Conservation (phyloP, 116 monocot species). For the Dioscorea cayenensis region DNA sequence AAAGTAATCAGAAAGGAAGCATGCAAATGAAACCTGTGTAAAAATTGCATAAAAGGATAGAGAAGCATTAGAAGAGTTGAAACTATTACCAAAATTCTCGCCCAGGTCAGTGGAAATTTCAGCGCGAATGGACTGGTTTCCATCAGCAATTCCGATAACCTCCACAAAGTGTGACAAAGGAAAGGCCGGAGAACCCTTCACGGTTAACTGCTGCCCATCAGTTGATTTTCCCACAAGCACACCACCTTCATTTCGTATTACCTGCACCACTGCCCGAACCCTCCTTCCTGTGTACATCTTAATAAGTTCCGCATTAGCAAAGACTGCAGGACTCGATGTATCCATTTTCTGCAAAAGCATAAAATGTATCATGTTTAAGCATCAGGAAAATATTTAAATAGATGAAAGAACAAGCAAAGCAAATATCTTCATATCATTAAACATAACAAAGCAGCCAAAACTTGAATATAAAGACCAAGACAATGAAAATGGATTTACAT, state of each 20-base stretch:
- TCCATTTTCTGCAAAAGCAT: conserved; percentile 53
- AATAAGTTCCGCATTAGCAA: conserved; percentile 75
- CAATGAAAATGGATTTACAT: no score
- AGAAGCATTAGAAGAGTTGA: background rate
- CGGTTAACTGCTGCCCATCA: conserved; percentile 56
- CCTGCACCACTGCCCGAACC: conserved; percentile 77
- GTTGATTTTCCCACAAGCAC: conserved; percentile 48
- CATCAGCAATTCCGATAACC: conserved; percentile 85
- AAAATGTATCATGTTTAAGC: no score
- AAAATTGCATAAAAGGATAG: background rate
- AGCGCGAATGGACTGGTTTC: conserved; percentile 69
- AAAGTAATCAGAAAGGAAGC: background rate
- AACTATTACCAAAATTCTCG: conserved; percentile 59
- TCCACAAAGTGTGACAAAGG: conserved; percentile 57
- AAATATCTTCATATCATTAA: no score
- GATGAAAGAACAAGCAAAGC: no score
- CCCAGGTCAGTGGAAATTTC: conserved; percentile 91
- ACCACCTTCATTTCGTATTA: conserved; percentile 53
- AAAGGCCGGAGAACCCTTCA: conserved; percentile 41
- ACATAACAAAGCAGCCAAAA: no score
- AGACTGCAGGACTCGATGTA: conserved; percentile 82
- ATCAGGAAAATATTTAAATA: no score
- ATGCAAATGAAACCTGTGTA: background rate
- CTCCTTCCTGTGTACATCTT: conserved; percentile 60
- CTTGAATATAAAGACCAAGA: no score